A percentile compares a stretch with the other conserved stretches of the same genome.
Conservation (phyloP, 176 grass and related monocot species). For the Cocos nucifera region DNA sequence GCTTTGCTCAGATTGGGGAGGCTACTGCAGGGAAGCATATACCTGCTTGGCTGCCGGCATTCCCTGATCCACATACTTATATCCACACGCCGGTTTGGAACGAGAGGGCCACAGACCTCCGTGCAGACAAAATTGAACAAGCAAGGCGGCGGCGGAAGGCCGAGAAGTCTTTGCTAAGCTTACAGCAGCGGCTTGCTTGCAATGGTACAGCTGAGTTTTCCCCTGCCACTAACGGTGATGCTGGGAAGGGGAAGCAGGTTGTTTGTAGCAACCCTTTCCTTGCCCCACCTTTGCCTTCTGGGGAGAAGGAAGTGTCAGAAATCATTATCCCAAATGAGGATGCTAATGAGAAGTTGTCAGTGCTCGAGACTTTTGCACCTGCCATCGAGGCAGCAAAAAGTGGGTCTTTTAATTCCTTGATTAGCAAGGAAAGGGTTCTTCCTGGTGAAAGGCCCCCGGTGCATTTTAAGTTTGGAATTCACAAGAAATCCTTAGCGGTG, state of each 20-base stretch:
- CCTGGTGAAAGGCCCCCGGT: slow-evolving; percentile 48
- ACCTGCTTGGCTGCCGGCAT: slow-evolving; percentile 61
- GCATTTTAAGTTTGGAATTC: slow-evolving; percentile 50
- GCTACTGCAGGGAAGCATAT: slow-evolving; percentile 46
- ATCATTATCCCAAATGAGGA: slow-evolving; percentile 26
- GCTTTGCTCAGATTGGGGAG: slow-evolving; percentile 21
- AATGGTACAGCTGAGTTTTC: slow-evolving; percentile 30
- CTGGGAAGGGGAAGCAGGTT: slow-evolving; percentile 44
- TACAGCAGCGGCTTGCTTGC: slow-evolving; percentile 49
- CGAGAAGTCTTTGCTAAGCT: slow-evolving; percentile 66
- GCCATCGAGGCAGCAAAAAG: slow-evolving; percentile 40
- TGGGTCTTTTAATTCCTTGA: slow-evolving; percentile 33
- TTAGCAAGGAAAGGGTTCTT: slow-evolving; percentile 33
- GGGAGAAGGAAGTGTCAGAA: slow-evolving; percentile 48
- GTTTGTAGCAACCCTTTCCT: slow-evolving; percentile 57
- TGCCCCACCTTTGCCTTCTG: slow-evolving; percentile 35
- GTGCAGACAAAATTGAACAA: slow-evolving; percentile 47
- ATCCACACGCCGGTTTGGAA: slow-evolving; percentile 38
- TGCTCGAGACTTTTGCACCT: slow-evolving; percentile 64
- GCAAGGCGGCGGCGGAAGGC: slow-evolving; percentile 57
- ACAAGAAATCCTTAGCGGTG: slow-evolving; percentile 26
- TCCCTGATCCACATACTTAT: slow-evolving; percentile 61
- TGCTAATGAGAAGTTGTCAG: slow-evolving; percentile 32
- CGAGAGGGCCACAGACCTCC: slow-evolving; percentile 28
- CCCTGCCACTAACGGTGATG: slow-evolving; percentile 5